Evolutionary conservation across 305 asterid species (phyloP).

Genomic region (Solanum hybrid): DNA sequence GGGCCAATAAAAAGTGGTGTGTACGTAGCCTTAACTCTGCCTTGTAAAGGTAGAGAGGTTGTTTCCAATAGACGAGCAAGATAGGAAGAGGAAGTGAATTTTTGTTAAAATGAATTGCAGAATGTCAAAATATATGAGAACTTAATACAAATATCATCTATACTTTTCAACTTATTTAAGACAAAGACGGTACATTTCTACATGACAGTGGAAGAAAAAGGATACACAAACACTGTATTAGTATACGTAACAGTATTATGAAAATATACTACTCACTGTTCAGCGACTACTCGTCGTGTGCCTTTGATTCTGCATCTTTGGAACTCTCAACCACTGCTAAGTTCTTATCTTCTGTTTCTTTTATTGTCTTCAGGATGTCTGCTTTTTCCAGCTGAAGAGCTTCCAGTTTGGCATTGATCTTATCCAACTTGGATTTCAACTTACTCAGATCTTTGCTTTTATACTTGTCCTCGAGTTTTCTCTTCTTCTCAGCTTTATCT

Average conservation of each 20-base stretch:
- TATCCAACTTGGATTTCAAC: conserved; percentile 44
- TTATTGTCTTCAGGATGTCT: conserved; percentile 35
- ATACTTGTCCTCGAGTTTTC: conserved; percentile 3
- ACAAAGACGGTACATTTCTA: background rate
- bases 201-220: background rate
- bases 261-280: background rate
- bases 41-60: background rate
- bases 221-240: background rate
- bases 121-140: no score
- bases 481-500: conserved; percentile 39
- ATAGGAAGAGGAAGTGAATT: no score
- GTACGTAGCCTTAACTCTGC: background rate
- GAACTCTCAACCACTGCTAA: conserved; percentile 6
- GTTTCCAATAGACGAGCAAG: no score
- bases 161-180: background rate
- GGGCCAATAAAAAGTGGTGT: background rate
- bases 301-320: conserved; percentile 14
- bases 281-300: conserved; percentile 3
- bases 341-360: conserved; percentile 38
- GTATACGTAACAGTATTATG: background rate
- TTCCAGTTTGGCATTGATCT: conserved; percentile 32
- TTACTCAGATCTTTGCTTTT: background rate
- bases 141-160: background rate
- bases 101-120: no score
- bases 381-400: conserved; percentile 30